Evolutionary conservation across 2,329 filamentous ascomycete genomes (phyloP), one percentile per base, ranked within the genome.

Genomic region (Paraconiothyrium brasiliense): DNA sequence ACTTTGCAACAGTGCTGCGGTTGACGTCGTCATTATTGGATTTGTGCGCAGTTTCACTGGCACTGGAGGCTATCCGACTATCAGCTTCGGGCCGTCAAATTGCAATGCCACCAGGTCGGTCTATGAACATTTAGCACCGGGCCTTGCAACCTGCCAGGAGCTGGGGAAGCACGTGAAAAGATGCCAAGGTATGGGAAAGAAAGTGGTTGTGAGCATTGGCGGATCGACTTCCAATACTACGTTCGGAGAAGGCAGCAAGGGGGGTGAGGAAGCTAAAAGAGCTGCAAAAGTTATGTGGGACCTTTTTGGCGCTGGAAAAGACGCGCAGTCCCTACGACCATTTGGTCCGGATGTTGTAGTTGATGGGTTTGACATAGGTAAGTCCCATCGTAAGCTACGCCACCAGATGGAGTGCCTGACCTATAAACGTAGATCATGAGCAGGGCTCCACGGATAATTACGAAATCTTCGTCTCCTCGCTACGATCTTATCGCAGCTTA

Each of bases 151-250:
- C 5, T 58, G 47, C 32, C n/a, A 32, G 7, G 46, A 58, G 34
- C n/a, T 58, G 6, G 56, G 47, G 34, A 3, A n/a, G 14, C 27
- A 51, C 22, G 46, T 51, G n/a, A 58, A 58, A 34, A 5, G 30
- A 35, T 51, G 56, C 35, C 56, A 58, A 24, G 35, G 37, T 9
- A 39, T 48, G 34, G 55, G 55, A 3, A 57, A 50, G 44, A 57
- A 49, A n/a, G 30, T 57, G 7, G 50, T 57, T 41, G 5, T 57
- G 43, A 57, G 55, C 14, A 57, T 57, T 50, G 47, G 55, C 22
- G 55, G 47, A 11, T 51, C 55, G 34, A 43, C 22, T 6, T 51
- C 55, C n/a, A 41, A 58, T 8, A 58, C 47, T 16, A 39, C 34
- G 11, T 58, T 58, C 20, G 46, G 24, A 9, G 34, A 8, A 35